Base-by-base conservation (phyloP, 495 filamentous ascomycete genomes). In the Thozetella sp. region DNA sequence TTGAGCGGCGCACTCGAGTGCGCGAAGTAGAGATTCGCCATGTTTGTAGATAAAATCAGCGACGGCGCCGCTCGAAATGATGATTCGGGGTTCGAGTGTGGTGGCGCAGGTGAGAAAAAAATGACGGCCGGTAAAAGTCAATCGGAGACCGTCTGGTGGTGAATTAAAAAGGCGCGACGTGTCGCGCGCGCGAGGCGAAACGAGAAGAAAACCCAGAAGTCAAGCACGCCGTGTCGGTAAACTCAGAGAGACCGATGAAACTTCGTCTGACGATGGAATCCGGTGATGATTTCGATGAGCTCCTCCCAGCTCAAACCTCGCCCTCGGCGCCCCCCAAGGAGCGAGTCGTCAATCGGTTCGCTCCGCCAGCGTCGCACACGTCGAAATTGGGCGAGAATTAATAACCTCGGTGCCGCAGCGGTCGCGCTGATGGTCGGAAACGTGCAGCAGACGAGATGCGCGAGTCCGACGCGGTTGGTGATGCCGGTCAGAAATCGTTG, bases 1-100 rank as follows among this genome's bases (percentile, higher is more conserved):
- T 93, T 92, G 84, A 97, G 80, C 66, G 93, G 92, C 86, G 95
- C 95, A 81, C 91, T 93, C 65, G 95, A 98, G 72, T 92, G 89
- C 57, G 89, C 83, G 65, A 97, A 97, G 69, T 88, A 89, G 67
- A 97, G 88, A 79, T 96, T 95, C 83, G 93, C 87, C 95, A 97
- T 98, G 69, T 69, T 93, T 66, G 55, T 25, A 50, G 48, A 25
- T 46, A 34, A 53, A 45, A 10, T 56, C 64, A 43, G 58, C 51
- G 54, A 13, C 19, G n/a, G 55, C 25, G 25, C 56, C 22, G 51
- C 20, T 43, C 40, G 50, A 54, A 52, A 34, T 15, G 25, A 10
- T 25, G n/a, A 3, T 17, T 12, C n/a, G 45, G 17, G 27, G 34
- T 48, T 20, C 25, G 13, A 24, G 51, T 12, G 37, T 62, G 3